Percentiles rank a stretch among this genome's conserved stretches.
Conservation (phyloP, 1,284 basidiomycete genomes). For the Ceratobasidium sp. region DNA sequence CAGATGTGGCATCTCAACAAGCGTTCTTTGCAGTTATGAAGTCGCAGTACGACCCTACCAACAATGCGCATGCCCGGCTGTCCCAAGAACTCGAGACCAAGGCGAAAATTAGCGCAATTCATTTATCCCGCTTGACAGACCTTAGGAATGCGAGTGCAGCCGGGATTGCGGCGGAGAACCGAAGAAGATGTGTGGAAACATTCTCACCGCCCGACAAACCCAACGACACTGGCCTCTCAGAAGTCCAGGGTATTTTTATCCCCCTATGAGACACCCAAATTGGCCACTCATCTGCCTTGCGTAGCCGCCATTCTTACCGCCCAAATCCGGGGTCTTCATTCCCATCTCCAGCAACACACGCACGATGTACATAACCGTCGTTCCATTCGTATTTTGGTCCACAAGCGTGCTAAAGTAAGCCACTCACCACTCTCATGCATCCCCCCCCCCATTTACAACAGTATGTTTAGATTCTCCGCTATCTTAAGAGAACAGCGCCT, state of each 20-base stretch:
- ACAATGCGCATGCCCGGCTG: neutral
- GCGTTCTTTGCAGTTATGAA: conserved; percentile 13
- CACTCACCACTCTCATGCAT: too few species aligned
- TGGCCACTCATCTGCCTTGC: neutral
- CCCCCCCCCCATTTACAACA: neutral
- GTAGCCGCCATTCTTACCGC: conserved; percentile 37
- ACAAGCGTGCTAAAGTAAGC: conserved; percentile 38
- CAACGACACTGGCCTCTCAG: conserved; percentile 35
- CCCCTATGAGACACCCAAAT: neutral
- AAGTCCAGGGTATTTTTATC: conserved; percentile 31
- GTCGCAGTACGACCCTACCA: neutral
- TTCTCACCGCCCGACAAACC: conserved; percentile 37
- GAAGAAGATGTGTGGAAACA: conserved; percentile 37
- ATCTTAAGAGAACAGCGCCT: conserved; percentile 14
- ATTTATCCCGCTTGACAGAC: conserved; percentile 31
- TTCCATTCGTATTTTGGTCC: conserved; percentile 40
- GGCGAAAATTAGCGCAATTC: conserved; percentile 25
- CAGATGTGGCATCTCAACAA: conserved; percentile 36
- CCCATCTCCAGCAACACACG: conserved; percentile 28
- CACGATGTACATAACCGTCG: conserved; percentile 42
- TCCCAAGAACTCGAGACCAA: conserved; percentile 18
- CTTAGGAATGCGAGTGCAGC: conserved; percentile 41
- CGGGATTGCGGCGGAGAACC: conserved; percentile 39
- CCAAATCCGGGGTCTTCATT: conserved; percentile 29
- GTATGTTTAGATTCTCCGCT: conserved; percentile 16